Percentiles rank a stretch among this genome's conserved stretches.
Evolutionary conservation across 768 basidiomycete species (phyloP).

Genomic region (Mycena vulgaris): DNA sequence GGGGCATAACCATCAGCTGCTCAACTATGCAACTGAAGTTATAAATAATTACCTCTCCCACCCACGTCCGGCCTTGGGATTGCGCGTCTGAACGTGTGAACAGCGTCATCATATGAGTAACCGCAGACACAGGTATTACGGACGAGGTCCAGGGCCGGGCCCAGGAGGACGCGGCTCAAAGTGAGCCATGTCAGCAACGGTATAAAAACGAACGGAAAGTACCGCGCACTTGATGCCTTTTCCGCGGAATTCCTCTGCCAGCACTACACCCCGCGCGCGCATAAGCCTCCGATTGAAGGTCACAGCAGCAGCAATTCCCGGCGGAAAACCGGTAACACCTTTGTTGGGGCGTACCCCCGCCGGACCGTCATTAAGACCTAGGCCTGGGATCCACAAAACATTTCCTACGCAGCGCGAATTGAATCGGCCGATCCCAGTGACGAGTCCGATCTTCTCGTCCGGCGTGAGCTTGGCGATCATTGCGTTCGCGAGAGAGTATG

Average conservation of each 20-base stretch:
- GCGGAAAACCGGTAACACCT: slow-evolving; percentile 67
- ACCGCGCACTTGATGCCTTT: slow-evolving; percentile 74
- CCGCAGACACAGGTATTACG: slow-evolving; percentile 41
- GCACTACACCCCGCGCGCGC: slow-evolving; percentile 70
- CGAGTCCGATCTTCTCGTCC: slow-evolving; percentile 63
- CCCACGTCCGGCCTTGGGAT: slow-evolving; percentile 64
- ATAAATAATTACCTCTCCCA: slow-evolving; percentile 60
- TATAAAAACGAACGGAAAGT: neutral
- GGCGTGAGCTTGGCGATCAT: slow-evolving; percentile 57
- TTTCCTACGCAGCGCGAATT: slow-evolving; percentile 64
- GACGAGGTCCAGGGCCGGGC: slow-evolving; percentile 71
- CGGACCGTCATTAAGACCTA: slow-evolving; percentile 66
- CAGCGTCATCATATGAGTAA: neutral
- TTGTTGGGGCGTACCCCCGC: slow-evolving; percentile 60
- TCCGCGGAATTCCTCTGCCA: slow-evolving; percentile 78
- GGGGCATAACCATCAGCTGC: neutral
- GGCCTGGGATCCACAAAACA: slow-evolving; percentile 60
- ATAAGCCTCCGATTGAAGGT: slow-evolving; percentile 75
- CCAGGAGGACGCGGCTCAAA: slow-evolving; percentile 59
- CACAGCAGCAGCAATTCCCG: slow-evolving; percentile 69
- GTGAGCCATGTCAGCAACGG: neutral
- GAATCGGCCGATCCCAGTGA: slow-evolving; percentile 63
- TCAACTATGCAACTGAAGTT: neutral
- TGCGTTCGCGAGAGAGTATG: slow-evolving; percentile 55
- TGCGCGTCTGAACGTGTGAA: slow-evolving; percentile 57